Conservation (phyloP, 345 rosid genomes). For the Pistacia atlantica region DNA sequence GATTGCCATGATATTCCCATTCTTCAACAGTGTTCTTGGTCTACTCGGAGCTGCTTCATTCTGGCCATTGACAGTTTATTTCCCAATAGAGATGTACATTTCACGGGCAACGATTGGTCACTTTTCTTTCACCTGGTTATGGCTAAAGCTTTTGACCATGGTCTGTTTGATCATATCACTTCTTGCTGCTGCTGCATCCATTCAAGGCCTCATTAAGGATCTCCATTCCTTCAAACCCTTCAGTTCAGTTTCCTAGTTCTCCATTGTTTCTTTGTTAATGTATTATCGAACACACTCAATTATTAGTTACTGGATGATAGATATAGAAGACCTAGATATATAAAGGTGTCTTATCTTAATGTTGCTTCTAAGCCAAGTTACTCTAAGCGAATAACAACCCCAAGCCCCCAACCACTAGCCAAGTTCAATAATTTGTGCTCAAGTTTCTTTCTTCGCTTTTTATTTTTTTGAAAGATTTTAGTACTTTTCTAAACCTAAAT, state of each 20-base stretch:
- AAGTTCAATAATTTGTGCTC: too few species aligned
- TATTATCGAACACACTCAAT: background rate
- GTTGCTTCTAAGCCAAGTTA: background rate
- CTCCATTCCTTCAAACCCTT: conserved; percentile 73
- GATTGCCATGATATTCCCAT: conserved; percentile 76
- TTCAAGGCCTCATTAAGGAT: conserved; percentile 57
- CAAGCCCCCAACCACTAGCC: too few species aligned
- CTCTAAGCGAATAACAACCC: too few species aligned
- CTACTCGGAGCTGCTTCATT: conserved; percentile 72
- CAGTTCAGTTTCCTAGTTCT: conserved; percentile 9
- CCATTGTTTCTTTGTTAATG: background rate
- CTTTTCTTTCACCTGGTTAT: conserved; percentile 63
- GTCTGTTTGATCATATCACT: conserved; percentile 58
- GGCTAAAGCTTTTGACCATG: conserved; percentile 52
- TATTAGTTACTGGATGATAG: too few species aligned
- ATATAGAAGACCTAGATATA: too few species aligned
- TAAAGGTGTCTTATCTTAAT: background rate
- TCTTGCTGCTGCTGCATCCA: conserved; percentile 65
- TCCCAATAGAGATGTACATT: conserved; percentile 83
- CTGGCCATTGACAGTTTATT: conserved; percentile 86
- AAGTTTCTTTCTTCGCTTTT: too few species aligned
- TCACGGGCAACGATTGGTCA: conserved; percentile 45
- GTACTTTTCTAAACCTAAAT: too few species aligned
- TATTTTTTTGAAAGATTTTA: too few species aligned
- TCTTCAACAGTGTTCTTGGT: conserved; percentile 84